Conservation (phyloP, 192 early-diverging fungal species). For the Irineochytrium annulatum region DNA sequence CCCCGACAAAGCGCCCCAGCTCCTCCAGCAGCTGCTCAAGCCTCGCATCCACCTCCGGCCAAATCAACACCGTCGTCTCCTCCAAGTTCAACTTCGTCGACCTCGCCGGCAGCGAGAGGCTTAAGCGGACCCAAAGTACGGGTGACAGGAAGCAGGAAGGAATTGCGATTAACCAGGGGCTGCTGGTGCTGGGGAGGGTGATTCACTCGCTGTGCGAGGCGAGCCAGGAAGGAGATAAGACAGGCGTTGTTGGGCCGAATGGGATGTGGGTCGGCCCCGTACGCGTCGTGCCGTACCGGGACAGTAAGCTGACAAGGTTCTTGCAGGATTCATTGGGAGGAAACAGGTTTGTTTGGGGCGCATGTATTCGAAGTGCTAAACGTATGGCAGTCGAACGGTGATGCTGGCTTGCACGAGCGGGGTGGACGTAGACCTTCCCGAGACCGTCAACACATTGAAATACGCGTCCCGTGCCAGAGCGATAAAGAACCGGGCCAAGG, state of each 20-base stretch:
- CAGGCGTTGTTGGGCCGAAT: not conserved
- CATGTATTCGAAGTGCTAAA: not conserved
- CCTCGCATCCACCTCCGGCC: not conserved
- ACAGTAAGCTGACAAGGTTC: constrained; percentile 85
- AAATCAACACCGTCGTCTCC: constrained; percentile 31
- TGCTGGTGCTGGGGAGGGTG: constrained; percentile 90
- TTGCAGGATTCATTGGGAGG: constrained; percentile 94
- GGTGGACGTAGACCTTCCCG: constrained; percentile 65
- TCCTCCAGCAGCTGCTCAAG: not conserved
- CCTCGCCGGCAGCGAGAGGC: constrained; percentile 82
- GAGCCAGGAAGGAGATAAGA: not conserved
- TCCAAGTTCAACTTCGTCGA: constrained; percentile 98
- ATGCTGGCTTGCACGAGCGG: constrained; percentile 91
- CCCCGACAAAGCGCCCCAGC: constrained; percentile 3
- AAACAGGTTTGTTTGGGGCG: constrained; percentile 46
- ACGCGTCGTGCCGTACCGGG: constrained; percentile 76
- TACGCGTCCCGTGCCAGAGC: constrained; percentile 27
- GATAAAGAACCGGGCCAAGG: constrained; percentile 19
- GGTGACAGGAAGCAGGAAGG: constrained; percentile 87
- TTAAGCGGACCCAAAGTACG: constrained; percentile 83
- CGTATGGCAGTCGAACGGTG: constrained; percentile 57
- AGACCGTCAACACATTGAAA: constrained; percentile 15
- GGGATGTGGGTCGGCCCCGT: constrained; percentile 31
- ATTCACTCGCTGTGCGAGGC: constrained; percentile 82
- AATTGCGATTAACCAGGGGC: constrained; percentile 88